These are phyloP conservation scores for Pachysandra terminalis DNA, from an alignment of 164 flowering plant species.

Conservation along the genomic window DNA sequence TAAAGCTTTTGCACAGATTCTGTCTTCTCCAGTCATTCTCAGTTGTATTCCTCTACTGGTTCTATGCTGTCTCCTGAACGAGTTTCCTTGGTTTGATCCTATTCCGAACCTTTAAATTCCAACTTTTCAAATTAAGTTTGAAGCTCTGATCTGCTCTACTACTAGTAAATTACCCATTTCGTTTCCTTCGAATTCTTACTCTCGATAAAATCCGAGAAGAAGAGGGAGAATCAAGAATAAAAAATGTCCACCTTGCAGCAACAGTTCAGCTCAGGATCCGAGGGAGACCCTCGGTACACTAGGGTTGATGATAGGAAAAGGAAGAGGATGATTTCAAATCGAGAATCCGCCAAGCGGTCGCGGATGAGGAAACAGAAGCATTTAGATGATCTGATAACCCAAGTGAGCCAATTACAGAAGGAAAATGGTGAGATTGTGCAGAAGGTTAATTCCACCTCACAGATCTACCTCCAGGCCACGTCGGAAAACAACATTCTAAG, in stretches of 20 bases:
- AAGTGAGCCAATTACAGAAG: constrained; percentile 31
- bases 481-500: constrained; percentile 42
- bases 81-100: not conserved
- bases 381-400: too few species aligned
- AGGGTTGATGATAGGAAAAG: constrained; percentile 45
- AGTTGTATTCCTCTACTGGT: too few species aligned
- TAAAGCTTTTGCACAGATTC: constrained; percentile 37
- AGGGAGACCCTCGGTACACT: constrained; percentile 27
- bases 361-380: too few species aligned
- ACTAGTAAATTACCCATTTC: not conserved
- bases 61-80: too few species aligned
- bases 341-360: constrained; percentile 60
- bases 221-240: too few species aligned
- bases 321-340: constrained; percentile 61
- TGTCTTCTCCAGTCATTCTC: constrained; percentile 64
- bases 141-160: not conserved
- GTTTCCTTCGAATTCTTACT: not conserved
- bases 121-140: not conserved
- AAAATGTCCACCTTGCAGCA: constrained; percentile 26
- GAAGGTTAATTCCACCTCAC: constrained; percentile 22
- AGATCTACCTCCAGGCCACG: constrained; percentile 24
- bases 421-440: constrained; percentile 28
- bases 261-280: constrained; percentile 48
- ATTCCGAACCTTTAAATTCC: not conserved
- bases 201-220: not conserved